A percentile compares a stretch with the other conserved stretches of the same genome.
Conservation (phyloP, 169 alveolate genomes). For the Eimeria maxima region DNA sequence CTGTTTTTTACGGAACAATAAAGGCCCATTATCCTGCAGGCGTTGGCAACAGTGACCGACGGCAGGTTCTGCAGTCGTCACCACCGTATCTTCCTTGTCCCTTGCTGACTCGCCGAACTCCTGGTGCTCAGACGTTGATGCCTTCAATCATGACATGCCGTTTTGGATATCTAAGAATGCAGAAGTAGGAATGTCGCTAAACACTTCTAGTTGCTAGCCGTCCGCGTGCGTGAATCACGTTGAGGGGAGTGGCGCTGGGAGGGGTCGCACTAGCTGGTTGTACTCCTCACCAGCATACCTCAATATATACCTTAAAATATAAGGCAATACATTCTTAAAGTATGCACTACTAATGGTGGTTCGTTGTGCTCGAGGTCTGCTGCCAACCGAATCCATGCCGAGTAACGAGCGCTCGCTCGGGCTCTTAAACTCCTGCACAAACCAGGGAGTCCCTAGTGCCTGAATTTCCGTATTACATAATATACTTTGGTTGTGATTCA, state of each 20-base stretch:
- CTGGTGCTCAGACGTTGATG: not conserved
- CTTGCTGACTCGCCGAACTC: not conserved
- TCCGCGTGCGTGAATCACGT: slow-evolving; percentile 16
- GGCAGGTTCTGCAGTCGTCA: not conserved
- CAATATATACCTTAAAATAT: not conserved
- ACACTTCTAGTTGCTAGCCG: not conserved
- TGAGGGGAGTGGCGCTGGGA: not conserved
- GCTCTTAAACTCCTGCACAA: not conserved
- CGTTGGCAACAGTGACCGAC: not conserved
- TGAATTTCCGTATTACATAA: not conserved
- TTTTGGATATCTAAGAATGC: not conserved
- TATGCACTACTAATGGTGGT: not conserved
- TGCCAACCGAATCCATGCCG: slow-evolving; percentile 22
- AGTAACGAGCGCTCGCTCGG: slow-evolving; percentile 33
- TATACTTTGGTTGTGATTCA: not conserved
- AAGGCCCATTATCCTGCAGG: not conserved
- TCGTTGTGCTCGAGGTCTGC: slow-evolving; percentile 25
- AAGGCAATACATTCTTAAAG: not conserved
- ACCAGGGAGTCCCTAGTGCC: not conserved
- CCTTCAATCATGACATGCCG: not conserved
- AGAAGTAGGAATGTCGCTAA: not conserved
- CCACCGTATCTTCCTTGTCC: not conserved
- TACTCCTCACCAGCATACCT: not conserved
- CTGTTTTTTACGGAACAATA: not conserved
- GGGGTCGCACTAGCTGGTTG: not conserved